phyloP scores from a whole-genome alignment of 179 eudicot species.

The Dionaea muscipula region DNA sequence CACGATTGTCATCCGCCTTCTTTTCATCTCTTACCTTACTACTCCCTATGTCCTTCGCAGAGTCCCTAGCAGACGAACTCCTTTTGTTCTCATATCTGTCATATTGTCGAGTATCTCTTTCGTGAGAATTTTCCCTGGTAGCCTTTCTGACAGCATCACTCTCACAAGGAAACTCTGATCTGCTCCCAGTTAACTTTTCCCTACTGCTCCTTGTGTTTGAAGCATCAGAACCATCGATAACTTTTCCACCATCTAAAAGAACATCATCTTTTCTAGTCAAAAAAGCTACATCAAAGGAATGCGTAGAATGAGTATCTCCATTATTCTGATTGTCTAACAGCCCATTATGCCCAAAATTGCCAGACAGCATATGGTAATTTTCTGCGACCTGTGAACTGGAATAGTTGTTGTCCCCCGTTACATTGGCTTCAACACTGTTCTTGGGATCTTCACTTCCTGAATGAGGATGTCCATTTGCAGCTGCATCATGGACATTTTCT shows the following conservation, averaged over 20 bases:
- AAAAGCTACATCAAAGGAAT: constrained; percentile 14
- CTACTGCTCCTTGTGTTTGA: constrained; percentile 19
- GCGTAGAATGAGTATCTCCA: constrained; percentile 10
- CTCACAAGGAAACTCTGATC: constrained; percentile 26
- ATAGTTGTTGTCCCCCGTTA: constrained; percentile 18
- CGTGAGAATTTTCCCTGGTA: constrained; percentile 26
- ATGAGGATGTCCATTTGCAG: constrained; percentile 33
- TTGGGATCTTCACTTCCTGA: constrained; percentile 16
- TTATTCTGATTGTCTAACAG: constrained; percentile 15
- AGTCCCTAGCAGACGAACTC: constrained; percentile 31
- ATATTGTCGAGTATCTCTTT: constrained; percentile 29
- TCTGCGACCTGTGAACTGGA: constrained; percentile 19
- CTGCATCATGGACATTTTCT: constrained; percentile 16
- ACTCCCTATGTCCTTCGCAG: constrained; percentile 24
- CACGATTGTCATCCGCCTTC: constrained; percentile 36
- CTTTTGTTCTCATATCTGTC: constrained; percentile 34
- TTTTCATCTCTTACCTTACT: constrained; percentile 27
- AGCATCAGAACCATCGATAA: constrained; percentile 13
- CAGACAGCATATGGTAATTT: constrained; percentile 12
- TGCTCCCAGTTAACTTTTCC: constrained; percentile 16
- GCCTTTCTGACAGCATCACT: constrained; percentile 19
- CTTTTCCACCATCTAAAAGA: constrained; percentile 16
- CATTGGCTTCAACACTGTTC: constrained; percentile 9
- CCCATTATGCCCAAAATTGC: constrained; percentile 15
- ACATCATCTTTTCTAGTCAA: constrained; percentile 20